Conservation (phyloP, 2,329 filamentous ascomycete genomes). For the Fusarium pseudograminearum region DNA sequence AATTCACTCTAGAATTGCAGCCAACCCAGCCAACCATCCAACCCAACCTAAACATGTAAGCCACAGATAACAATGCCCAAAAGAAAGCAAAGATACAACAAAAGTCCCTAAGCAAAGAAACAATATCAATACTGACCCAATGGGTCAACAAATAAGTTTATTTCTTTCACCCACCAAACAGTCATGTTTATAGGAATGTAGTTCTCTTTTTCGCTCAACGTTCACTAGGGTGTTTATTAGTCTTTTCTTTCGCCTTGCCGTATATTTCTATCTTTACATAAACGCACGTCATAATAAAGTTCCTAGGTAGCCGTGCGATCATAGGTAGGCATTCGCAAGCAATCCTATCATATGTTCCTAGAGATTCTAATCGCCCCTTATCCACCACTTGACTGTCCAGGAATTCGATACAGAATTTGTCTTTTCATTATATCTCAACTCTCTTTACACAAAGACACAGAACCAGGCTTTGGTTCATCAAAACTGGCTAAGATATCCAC, state of each 20-base stretch:
- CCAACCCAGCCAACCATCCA: neutral
- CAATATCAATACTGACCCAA: neutral
- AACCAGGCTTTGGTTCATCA: neutral
- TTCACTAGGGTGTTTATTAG: neutral
- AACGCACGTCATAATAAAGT: neutral
- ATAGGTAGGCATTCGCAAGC: neutral
- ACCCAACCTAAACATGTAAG: neutral
- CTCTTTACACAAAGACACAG: neutral
- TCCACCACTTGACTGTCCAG: neutral
- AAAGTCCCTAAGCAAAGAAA: neutral
- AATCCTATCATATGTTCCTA: neutral
- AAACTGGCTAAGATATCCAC: neutral
- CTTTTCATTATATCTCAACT: neutral
- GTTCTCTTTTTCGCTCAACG: neutral
- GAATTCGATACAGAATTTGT: neutral
- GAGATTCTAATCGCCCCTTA: neutral
- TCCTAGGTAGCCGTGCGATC: neutral
- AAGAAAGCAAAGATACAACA: neutral
- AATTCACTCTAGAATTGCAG: neutral
- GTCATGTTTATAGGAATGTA: neutral
- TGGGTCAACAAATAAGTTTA: neutral
- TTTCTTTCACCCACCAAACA: neutral
- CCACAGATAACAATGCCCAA: conserved; percentile 15
- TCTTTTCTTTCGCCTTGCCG: neutral
- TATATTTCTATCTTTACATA: neutral